A percentile compares a stretch with the other conserved stretches of the same genome.
Conservation (phyloP, 495 filamentous ascomycete genomes). For the Cercophora newfieldiana region DNA sequence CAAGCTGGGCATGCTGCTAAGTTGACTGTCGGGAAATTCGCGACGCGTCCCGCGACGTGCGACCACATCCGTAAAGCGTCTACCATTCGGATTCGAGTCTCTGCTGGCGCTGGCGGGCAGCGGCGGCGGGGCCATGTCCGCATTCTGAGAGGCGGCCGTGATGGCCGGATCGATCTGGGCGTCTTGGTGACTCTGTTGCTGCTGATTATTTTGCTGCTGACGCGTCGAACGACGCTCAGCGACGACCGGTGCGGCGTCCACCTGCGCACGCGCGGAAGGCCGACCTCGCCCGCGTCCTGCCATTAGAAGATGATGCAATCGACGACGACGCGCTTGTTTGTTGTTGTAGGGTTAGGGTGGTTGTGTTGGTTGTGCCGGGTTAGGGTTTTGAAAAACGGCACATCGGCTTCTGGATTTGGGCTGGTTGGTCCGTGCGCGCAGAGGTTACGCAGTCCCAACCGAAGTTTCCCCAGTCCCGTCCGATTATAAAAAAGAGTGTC, state of each 20-base stretch:
- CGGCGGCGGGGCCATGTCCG: conserved; percentile 30
- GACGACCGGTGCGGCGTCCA: conserved; percentile 16
- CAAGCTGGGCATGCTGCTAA: conserved; percentile 23
- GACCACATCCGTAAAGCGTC: neutral
- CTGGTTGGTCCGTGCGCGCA: too few relatives aligned
- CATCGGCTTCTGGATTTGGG: too few relatives aligned
- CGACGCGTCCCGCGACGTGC: conserved; percentile 25
- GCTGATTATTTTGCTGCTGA: conserved; percentile 23
- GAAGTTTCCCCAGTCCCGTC: too few relatives aligned
- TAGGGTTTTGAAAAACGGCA: too few relatives aligned
- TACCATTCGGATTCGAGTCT: conserved; percentile 12
- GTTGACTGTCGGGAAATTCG: neutral
- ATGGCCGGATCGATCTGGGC: conserved; percentile 30
- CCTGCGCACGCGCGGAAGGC: conserved; percentile 16
- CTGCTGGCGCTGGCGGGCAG: conserved; percentile 21
- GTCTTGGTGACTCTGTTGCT: conserved; percentile 11
- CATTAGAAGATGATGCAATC: too few relatives aligned
- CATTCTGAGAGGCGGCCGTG: conserved; percentile 19
- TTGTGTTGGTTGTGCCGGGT: too few relatives aligned
- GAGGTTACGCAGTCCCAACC: too few relatives aligned
- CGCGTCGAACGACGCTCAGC: conserved; percentile 31
- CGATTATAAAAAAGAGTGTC: too few relatives aligned
- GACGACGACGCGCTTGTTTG: too few relatives aligned
- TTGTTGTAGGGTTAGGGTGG: too few relatives aligned
- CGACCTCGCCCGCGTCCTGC: conserved; percentile 25